These are phyloP conservation scores for Neospora caninum DNA, from an alignment of 169 alveolate species.

Conservation along the genomic window DNA sequence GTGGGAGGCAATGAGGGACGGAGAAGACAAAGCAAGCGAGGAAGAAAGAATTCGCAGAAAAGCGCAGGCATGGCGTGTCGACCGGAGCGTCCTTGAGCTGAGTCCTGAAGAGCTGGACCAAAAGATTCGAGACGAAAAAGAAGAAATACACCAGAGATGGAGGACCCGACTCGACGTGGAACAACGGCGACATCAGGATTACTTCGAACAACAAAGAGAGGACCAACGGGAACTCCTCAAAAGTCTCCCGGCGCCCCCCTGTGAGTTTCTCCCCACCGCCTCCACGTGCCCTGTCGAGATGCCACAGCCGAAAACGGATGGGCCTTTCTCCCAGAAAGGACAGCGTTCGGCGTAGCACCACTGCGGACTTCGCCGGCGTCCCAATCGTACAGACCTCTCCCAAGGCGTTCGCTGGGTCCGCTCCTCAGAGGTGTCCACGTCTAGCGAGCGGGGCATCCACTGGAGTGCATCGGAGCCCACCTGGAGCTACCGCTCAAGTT, in stretches of 20 bases:
- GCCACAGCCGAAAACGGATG: no score
- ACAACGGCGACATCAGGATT: background rate
- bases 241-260: background rate
- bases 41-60: background rate
- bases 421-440: no score
- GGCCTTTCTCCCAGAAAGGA: no score
- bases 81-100: background rate
- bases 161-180: conserved; percentile 21
- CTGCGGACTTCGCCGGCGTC: no score
- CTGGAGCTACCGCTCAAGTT: no score
- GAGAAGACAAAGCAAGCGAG: background rate
- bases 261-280: background rate
- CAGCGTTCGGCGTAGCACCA: no score
- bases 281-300: background rate
- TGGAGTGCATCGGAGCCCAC: no score
- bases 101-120: background rate
- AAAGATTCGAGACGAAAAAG: background rate
- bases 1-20: background rate
- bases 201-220: conserved; percentile 4
- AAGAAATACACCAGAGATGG: conserved; percentile 5
- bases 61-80: conserved; percentile 10
- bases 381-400: no score
- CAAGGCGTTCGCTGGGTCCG: no score
- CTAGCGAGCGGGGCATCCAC: no score
- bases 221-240: background rate